These are phyloP conservation scores for Colletotrichum aenigma DNA, from an alignment of 2,329 filamentous ascomycete genomes.

Conservation along the genomic window DNA sequence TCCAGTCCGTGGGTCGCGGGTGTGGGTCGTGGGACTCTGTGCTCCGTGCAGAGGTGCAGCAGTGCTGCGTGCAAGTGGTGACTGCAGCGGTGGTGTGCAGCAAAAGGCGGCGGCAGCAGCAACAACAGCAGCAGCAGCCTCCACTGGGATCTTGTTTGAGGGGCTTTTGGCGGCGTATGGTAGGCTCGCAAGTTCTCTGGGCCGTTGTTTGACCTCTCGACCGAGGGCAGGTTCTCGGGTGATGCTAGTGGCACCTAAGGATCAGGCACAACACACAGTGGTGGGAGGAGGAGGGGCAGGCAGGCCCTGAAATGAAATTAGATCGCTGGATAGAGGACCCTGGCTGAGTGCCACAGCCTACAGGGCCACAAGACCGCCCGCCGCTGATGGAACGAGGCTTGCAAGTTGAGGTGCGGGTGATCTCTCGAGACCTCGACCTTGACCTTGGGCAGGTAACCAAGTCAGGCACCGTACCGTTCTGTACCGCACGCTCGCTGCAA, in stretches of 20 bases:
- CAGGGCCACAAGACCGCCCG: neutral
- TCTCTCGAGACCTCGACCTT: neutral
- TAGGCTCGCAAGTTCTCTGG: constrained; percentile 1
- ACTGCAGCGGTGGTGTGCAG: neutral
- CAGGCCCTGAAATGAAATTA: constrained; percentile 22
- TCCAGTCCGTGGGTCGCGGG: neutral
- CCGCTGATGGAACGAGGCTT: neutral
- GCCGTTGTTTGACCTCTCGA: constrained; percentile 15
- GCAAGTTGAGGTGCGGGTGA: neutral
- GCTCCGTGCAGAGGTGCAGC: neutral
- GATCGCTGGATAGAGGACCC: constrained; percentile 16
- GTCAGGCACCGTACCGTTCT: neutral
- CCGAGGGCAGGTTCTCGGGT: neutral
- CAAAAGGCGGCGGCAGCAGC: neutral
- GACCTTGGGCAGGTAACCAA: neutral
- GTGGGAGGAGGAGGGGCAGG: constrained; percentile 14
- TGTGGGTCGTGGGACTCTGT: neutral
- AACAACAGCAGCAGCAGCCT: neutral
- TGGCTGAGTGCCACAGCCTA: constrained; percentile 2
- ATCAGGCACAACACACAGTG: constrained; percentile 1
- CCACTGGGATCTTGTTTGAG: neutral
- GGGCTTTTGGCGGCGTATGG: constrained; percentile 12
- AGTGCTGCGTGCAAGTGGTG: neutral
- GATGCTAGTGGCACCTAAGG: constrained; percentile 14
- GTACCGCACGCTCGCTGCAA: neutral